Evolutionary conservation across 768 basidiomycete genomes (phyloP).

Genomic region (Mycena pura): DNA sequence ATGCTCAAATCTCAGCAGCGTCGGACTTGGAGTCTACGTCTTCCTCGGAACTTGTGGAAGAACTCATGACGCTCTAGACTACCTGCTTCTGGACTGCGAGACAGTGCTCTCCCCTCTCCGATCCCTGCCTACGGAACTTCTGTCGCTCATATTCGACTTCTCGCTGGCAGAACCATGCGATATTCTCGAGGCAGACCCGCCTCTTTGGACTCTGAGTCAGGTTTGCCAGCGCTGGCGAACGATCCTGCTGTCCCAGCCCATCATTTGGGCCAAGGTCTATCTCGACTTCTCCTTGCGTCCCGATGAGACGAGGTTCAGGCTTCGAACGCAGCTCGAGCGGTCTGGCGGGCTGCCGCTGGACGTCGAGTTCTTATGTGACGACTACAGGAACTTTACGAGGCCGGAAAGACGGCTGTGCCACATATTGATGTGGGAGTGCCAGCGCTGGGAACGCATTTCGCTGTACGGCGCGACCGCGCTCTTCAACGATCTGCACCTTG

Average conservation of each 20-base stretch:
- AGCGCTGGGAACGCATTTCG: not conserved
- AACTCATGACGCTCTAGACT: not conserved
- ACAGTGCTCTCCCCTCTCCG: conserved; percentile 6
- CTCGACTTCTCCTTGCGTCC: not conserved
- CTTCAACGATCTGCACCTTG: not conserved
- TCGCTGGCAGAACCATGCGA: not conserved
- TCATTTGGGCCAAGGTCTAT: not conserved
- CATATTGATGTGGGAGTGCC: not conserved
- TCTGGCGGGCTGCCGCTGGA: not conserved
- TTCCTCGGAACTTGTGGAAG: no score
- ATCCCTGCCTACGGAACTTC: conserved; percentile 1
- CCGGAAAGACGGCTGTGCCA: not conserved
- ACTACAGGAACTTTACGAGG: not conserved
- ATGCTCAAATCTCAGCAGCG: no score
- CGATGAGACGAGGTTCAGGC: not conserved
- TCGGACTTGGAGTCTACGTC: no score
- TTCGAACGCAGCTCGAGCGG: not conserved
- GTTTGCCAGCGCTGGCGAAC: conserved; percentile 11
- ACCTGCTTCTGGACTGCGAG: not conserved
- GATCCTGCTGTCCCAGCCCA: not conserved
- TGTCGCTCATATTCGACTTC: conserved; percentile 2
- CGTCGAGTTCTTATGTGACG: not conserved
- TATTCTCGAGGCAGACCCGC: not conserved
- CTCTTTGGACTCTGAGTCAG: conserved; percentile 1
- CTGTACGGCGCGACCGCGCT: not conserved